Evolutionary conservation across 352 stramenopile genomes (phyloP), one percentile per base, ranked within the genome.

Genomic region (Globisporangium megalacanthum): DNA sequence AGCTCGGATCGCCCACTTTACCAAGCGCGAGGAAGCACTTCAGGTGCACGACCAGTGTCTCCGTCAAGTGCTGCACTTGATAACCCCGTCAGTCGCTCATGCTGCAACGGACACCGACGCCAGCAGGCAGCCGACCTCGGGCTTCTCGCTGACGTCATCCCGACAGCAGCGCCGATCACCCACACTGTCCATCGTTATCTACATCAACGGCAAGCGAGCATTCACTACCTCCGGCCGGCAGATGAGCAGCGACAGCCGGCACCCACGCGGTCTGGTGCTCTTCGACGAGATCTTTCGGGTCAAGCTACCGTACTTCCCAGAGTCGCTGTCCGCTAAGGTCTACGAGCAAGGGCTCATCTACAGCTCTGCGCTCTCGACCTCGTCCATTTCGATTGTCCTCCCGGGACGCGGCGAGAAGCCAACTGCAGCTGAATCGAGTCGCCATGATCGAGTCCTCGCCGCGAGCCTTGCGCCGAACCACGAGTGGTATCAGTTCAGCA

Each of bases 401-500:
- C 79, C 81, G 3, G 81, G 79, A 3, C 61, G 75, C 19, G 61
- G 65, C 3, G 29, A 33, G 20, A 29, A 29, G 4, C 17, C 10
- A 20, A n/a, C n/a, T n/a, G 54, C 46, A 31, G 11, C 33, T 37
- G 33, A 37, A 4, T 9, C 8, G 33, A 37, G 8, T 4, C 33
- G 8, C 8, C 33, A 44, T 14, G 7, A 45, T 19, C 60, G 46
- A 14, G 53, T 87, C 5, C 62, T 71, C 1, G 65, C 60, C 41
- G 71, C 73, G 6, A 86, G 79, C 44, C 59, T 89, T 11, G 69
- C 73, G 17, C 60, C 77, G 1, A 81, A 70, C 36, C 25, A 65
- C 50, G 83, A 91, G 58, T 86, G 80, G 80, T 92, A 92, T 54
- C 78, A 91, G 49, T 92, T 92, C 56, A 86, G 78, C 56, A 75